Base-by-base conservation (phyloP, 306 rosid genomes). In the Cucurbita pepo region DNA sequence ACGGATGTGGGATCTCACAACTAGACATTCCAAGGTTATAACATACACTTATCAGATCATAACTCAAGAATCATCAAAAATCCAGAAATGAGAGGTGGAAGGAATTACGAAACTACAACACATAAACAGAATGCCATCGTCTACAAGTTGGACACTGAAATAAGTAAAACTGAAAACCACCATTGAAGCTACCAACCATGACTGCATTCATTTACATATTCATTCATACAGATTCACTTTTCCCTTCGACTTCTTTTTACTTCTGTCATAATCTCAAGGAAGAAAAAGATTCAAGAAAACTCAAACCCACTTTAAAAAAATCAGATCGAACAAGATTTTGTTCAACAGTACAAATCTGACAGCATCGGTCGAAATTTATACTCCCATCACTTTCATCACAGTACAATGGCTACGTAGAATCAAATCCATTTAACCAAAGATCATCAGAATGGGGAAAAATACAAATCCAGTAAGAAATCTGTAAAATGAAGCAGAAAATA, bases 291-390 rank as follows among this genome's bases (percentile, higher is more conserved):
- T 48, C 73, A 69, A 22, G 11, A 69, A 19, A 69, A 48, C 73
- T 69, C 38, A 48, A 47, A 47, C 38, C 1, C 25, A 30, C 56
- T 22, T 45, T 0, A 50, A 34, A 41, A 50, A 14, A 47, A 48
- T n/a, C 58, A 69, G 58, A 69, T 69, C 73, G 56, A 69, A 69
- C 73, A 69, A 69, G 43, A 69, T 50, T 22, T 30, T 25, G 45
- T 69, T 25, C 73, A 69, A 69, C 55, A 30, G 73, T 69, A 69
- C 58, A 50, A 69, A 51, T 15, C 13, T 15, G 44, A 7, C 58
- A 50, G 43, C 22, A 22, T 57, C 14, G 73, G 38, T 66, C 55
- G 16, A 66, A 66, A 66, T 19, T 19, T 12, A 19, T 8, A 61
- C 13, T 38, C 14, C 19, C 13, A 19, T 19, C 51, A 10, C 8